Base-by-base conservation (phyloP, 108 stramenopile species). In the Conticribra weissflogii region DNA sequence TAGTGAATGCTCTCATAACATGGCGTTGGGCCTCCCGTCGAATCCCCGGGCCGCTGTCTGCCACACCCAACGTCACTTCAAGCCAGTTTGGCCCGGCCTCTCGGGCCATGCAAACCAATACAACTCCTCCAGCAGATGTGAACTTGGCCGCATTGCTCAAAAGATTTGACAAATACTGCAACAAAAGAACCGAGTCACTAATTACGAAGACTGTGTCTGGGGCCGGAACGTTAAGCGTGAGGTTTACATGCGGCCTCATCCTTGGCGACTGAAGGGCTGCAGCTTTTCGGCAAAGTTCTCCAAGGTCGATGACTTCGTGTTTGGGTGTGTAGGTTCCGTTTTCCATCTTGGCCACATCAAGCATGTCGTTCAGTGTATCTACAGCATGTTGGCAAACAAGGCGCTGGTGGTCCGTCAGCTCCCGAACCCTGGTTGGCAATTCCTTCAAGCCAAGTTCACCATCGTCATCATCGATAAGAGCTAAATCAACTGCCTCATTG, bases 281-380 rank as follows among this genome's bases (percentile, higher is more conserved):
- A 7, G 77, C 77, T 31, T 71, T 63, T 30, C 64, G 49, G 31
- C 77, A 78, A n/a, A 78, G 62, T 32, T 65, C 71, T 23, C 77
- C 71, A 12, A 78, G 52, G 24, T 78, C 77, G 32, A 78, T 70
- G 7, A 78, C 77, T 24, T 78, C 77, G n/a, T 72, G 62, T 36
- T 78, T 78, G 7, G 77, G 77, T 30, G 64, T 72, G 54, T 72
- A 78, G 2, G 70, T 78, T 33, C 74, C 67, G 47, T 69, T 70
- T 31, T 79, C 78, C 70, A 79, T 72, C 31, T 79, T 79, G 15
- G 78, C 78, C n/a, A 49, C 78, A 68, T 79, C 78, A 36, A 79
- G 66, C 78, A 79, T 79, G 53, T 79, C 78, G 49, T 79, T 79
- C 2, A 78, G 63, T 41, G 76, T 78, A 50, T 78, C 69, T 21